A percentile compares a stretch with the other conserved stretches of the same genome.
Evolutionary conservation across 441 rosid genomes (phyloP).

Genomic region (Gossypium gossypioides): DNA sequence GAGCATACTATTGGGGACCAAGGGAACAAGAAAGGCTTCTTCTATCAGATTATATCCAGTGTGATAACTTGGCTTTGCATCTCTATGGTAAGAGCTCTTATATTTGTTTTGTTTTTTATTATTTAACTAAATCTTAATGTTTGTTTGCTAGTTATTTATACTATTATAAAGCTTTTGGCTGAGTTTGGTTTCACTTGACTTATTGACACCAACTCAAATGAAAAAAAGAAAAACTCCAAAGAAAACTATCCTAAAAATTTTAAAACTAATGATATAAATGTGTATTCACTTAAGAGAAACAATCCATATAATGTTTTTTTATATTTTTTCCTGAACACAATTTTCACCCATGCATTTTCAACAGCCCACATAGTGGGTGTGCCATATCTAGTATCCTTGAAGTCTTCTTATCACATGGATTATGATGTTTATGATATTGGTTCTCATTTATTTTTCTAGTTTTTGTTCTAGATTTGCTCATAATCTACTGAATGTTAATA

Average conservation of each 20-base stretch:
- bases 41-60: constrained; percentile 62
- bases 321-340: no score
- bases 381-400: no score
- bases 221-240: no score
- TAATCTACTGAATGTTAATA: not conserved
- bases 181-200: no score
- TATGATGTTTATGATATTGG: not conserved
- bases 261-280: no score
- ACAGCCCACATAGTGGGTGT: no score
- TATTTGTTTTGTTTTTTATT: not conserved
- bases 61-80: constrained; percentile 86
- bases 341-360: no score
- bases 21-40: constrained; percentile 94
- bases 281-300: no score
- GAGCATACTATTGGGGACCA: constrained; percentile 95
- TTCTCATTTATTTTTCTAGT: not conserved
- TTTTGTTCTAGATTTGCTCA: not conserved
- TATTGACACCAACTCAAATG: no score
- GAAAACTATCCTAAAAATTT: no score
- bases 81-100: constrained; percentile 61
- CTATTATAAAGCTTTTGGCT: no score
- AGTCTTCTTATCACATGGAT: constrained; percentile 4
- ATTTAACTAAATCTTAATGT: not conserved
- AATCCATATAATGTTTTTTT: no score
- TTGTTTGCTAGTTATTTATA: not conserved